Percentiles rank a stretch among this genome's conserved stretches.
phyloP scores from a whole-genome alignment of 2,329 filamentous ascomycete species.

The Tolypocladium endophyticum region DNA sequence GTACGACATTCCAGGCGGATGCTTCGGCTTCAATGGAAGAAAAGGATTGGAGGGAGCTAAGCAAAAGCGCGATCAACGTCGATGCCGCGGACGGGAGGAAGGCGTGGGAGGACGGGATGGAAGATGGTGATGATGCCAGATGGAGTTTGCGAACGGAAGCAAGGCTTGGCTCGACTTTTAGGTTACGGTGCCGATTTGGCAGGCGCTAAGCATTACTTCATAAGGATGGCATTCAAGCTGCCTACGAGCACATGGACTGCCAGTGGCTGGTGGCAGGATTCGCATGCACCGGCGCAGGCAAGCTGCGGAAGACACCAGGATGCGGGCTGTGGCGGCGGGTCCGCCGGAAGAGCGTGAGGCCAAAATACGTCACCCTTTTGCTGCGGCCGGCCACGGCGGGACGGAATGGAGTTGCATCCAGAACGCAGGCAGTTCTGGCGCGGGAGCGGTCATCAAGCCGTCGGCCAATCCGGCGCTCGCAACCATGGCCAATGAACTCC shows the following conservation, averaged over 20 bases:
- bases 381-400: background rate
- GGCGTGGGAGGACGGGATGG: background rate
- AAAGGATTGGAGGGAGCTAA: background rate
- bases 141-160: background rate
- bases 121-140: background rate
- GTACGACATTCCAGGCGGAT: conserved; percentile 11
- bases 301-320: background rate
- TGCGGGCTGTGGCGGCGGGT: background rate
- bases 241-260: background rate
- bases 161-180: background rate
- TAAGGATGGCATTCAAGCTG: background rate
- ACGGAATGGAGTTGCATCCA: background rate
- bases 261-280: background rate
- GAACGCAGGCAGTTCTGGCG: background rate
- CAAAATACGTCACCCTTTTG: background rate
- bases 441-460: too few relatives aligned
- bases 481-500: too few relatives aligned
- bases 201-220: background rate
- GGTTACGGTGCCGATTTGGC: background rate
- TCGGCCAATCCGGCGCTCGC: too few relatives aligned
- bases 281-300: background rate
- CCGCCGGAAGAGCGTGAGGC: background rate
- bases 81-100: background rate
- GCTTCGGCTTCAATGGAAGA: background rate
- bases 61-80: background rate